A percentile compares a stretch with the other conserved stretches of the same genome.
Conservation (phyloP, 1,139 yeast species). For the Candida labiduridarum region DNA sequence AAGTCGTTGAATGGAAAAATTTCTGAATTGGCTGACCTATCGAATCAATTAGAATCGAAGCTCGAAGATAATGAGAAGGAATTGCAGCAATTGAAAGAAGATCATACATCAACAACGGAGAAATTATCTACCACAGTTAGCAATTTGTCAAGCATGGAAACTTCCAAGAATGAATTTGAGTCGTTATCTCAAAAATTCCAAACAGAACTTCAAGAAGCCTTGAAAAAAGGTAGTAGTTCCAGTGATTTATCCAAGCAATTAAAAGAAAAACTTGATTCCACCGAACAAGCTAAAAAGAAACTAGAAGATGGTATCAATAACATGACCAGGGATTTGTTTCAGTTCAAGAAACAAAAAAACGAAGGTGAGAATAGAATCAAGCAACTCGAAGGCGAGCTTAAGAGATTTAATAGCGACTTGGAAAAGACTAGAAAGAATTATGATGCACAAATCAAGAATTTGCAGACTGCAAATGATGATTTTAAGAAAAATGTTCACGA, state of each 20-base stretch:
- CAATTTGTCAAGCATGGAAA: constrained; percentile 34
- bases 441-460: constrained; percentile 25
- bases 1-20: constrained; percentile 32
- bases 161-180: constrained; percentile 36
- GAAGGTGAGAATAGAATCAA: constrained; percentile 49
- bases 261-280: constrained; percentile 28
- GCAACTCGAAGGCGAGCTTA: constrained; percentile 43
- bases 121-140: constrained; percentile 36
- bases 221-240: constrained; percentile 24
- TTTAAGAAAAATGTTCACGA: constrained; percentile 27
- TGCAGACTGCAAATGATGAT: constrained; percentile 23
- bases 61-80: constrained; percentile 12
- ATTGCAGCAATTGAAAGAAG: constrained; percentile 27
- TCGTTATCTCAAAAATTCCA: constrained; percentile 28
- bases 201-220: constrained; percentile 33
- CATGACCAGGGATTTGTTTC: constrained; percentile 82
- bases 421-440: constrained; percentile 22
- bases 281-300: constrained; percentile 55
- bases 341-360: constrained; percentile 61
- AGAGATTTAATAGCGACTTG: constrained; percentile 23
- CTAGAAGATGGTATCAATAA: constrained; percentile 90
- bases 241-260: constrained; percentile 29
- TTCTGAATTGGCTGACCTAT: constrained; percentile 21
- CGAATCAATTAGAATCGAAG: constrained; percentile 16
- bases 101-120: constrained; percentile 28